Conservation (phyloP, 495 filamentous ascomycete species). For the Lasiosphaeria hispida region DNA sequence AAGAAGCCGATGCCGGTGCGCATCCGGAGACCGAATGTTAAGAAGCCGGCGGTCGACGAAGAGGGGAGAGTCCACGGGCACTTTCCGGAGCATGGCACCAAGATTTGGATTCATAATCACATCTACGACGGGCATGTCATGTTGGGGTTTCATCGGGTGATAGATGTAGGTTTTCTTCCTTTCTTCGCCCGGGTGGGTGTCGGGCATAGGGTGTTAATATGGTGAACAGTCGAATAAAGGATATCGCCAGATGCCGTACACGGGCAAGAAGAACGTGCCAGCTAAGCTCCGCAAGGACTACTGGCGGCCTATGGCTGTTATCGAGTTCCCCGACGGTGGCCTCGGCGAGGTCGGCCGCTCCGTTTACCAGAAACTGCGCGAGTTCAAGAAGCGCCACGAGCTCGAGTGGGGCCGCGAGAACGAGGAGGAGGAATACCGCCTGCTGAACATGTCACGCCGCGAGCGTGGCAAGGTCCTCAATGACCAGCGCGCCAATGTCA, state of each 20-base stretch:
- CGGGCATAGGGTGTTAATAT: background rate
- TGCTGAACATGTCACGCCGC: conserved; percentile 46
- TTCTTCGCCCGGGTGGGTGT: background rate
- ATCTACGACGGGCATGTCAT: conserved; percentile 77
- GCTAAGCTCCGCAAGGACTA: conserved; percentile 80
- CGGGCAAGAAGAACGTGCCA: conserved; percentile 87
- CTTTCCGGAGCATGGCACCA: conserved; percentile 53
- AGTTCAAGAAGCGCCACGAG: conserved; percentile 72
- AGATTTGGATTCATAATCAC: conserved; percentile 83
- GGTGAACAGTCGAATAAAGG: conserved; percentile 58
- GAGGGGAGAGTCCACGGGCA: background rate
- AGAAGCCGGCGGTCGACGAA: conserved; percentile 13
- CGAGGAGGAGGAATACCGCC: conserved; percentile 36
- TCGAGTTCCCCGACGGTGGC: conserved; percentile 57
- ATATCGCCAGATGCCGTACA: conserved; percentile 75
- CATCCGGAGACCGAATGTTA: background rate
- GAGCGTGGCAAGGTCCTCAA: conserved; percentile 64
- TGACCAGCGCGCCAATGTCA: conserved; percentile 83
- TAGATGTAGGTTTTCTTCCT: conserved; percentile 57
- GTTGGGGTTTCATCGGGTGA: conserved; percentile 67
- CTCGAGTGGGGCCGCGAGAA: conserved; percentile 50
- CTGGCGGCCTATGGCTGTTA: conserved; percentile 78
- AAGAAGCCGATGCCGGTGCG: background rate
- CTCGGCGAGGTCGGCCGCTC: conserved; percentile 60
- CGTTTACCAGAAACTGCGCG: conserved; percentile 77